Evolutionary conservation across 352 stramenopile species (phyloP), one percentile per base, ranked within the genome.

Genomic region (Globisporangium viniferum): DNA sequence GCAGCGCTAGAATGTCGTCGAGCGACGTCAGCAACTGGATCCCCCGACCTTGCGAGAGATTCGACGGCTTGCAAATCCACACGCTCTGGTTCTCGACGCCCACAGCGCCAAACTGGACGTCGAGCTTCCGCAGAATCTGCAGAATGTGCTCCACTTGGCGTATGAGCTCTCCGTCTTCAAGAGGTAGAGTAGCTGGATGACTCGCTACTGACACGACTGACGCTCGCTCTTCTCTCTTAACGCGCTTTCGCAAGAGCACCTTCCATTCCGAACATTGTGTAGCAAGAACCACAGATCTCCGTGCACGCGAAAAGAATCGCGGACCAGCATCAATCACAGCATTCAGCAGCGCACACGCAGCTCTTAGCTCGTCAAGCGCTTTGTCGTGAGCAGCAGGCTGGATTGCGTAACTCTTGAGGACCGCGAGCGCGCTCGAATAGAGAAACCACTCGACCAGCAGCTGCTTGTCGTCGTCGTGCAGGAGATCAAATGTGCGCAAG

Each of bases 51-150:
- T 92, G 86, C 0, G 86, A 94, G 18, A 93, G 66, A 39, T 90
- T 89, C 12, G 84, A 79, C 24, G 86, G 86, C 35, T 94, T 94
- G 68, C 78, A 91, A 55, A 94, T 94, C 86, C 86, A 94, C 36
- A 93, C 73, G 61, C 80, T 85, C n/a, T 59, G 63, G 49, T 64
- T 72, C 49, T 64, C 49, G 15, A 36, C 35, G 3, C 55, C 56
- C 35, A 87, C 65, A 1, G 73, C 66, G n/a, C 74, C 49, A 33
- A 90, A 78, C 53, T 93, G 85, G 7, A 70, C 60, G 24, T 91
- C 85, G 0, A 69, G 70, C 6, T 29, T 39, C 24, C 71, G 22
- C 12, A 90, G 53, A 20, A 73, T 53, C 5, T 39, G 5, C 1
- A 87, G 63, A 20, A 88, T 18, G 0, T 20, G 44, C 8, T 41